Evolutionary conservation across 2,329 filamentous ascomycete species (phyloP), one percentile per base, ranked within the genome.

Genomic region (Penicillium sp.): DNA sequence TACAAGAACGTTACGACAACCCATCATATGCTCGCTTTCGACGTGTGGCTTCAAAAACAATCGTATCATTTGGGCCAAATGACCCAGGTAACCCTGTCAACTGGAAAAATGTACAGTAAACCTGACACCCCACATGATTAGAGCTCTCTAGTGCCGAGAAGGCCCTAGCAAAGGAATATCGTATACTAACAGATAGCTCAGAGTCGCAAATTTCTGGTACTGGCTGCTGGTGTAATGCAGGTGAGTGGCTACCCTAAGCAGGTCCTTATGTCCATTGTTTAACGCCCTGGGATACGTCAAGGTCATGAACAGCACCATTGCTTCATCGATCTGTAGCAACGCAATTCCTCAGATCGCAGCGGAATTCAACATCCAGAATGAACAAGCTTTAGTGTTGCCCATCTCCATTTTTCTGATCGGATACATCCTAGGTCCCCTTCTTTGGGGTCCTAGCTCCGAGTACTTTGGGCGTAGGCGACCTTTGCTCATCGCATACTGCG

Each of bases 401-500:
- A 76, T 77, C 44, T 77, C 76, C 2, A 63, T 76, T 19, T 78
- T 76, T 54, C 64, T 78, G 1, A 66, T 76, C 10, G 76, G 76
- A 13, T 78, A 77, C 53, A 71, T 75, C 43, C 49, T 79, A 26
- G 79, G 77, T 0, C 78, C 79, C 0, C 67, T 79, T 10, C 46
- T 80, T 4, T 79, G 74, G 53, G 77, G 75, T 0, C 78, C 79
- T 0, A 65, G 79, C 13, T 78, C 75, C 1, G 79, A 81, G 48
- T 66, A 76, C 31, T 71, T 73, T 54, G 78, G 79, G 0, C 73
- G 79, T 11, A 74, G 71, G 57, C 64, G 65, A 1, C 73, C 79
- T 4, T 62, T 87, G 61, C 71, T 86, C 0, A 72, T 70, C 2
- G 80, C 83, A 0, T 86, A 85, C 60, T n/a, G 71, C 13, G 61